phyloP scores from a whole-genome alignment of 2,329 filamentous ascomycete genomes.

The Endocalyx cinctus region DNA sequence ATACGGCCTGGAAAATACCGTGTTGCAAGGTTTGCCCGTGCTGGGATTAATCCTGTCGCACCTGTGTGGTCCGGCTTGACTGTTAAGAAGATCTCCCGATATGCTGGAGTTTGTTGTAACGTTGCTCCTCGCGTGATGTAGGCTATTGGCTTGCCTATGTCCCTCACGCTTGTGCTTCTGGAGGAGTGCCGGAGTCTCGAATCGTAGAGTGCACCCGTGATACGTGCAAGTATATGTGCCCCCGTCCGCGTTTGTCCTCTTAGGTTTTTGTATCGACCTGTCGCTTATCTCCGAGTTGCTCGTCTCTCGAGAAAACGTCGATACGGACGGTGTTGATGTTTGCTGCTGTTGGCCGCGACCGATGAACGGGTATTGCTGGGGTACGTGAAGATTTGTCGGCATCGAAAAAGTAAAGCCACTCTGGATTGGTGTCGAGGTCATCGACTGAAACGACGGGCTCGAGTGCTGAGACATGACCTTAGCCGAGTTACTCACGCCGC shows the following conservation, averaged over 20 bases:
- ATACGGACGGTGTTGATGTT: slow-evolving; percentile 33
- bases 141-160: slow-evolving; percentile 68
- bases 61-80: slow-evolving; percentile 86
- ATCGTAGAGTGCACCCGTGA: slow-evolving; percentile 81
- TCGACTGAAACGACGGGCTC: slow-evolving; percentile 19
- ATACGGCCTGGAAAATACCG: slow-evolving; percentile 91
- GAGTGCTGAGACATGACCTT: slow-evolving; percentile 26
- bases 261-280: slow-evolving; percentile 45
- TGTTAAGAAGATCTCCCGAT: slow-evolving; percentile 62
- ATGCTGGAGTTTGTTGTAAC: slow-evolving; percentile 36
- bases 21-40: slow-evolving; percentile 91
- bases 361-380: slow-evolving; percentile 29
- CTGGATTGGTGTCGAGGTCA: slow-evolving; percentile 22
- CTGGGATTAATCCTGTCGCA: slow-evolving; percentile 93
- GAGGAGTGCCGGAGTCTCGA: slow-evolving; percentile 79
- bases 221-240: slow-evolving; percentile 97
- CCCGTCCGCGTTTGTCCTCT: slow-evolving; percentile 64
- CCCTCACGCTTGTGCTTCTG: slow-evolving; percentile 96
- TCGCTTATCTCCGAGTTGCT: slow-evolving; percentile 40
- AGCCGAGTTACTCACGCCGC: slow-evolving; percentile 7
- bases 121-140: slow-evolving; percentile 30
- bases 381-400: slow-evolving; percentile 30
- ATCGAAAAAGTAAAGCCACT: slow-evolving; percentile 31
- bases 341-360: slow-evolving; percentile 30
- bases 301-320: slow-evolving; percentile 34